Evolutionary conservation across 2,329 filamentous ascomycete species (phyloP), one percentile per base, ranked within the genome.

Genomic region (Aspergillus intermedius): DNA sequence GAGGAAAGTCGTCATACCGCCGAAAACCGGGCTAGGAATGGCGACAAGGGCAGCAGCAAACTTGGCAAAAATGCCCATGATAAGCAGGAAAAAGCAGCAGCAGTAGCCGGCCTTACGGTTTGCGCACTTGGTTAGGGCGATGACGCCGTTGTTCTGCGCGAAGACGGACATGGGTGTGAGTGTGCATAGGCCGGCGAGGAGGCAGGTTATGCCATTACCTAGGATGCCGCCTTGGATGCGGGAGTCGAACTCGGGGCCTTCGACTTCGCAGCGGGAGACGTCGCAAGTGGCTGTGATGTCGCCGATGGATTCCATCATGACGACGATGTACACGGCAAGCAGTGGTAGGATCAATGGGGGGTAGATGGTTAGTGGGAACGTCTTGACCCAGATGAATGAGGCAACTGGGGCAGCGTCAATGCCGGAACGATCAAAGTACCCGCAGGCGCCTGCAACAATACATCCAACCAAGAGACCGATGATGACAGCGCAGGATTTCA

Each of bases 41-140:
- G 82, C 74, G 0, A 85, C 81, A 4, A 87, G 76, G 0, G 84
- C 79, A 0, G 83, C 83, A 2, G 83, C 82, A 54, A 87, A 87
- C 59, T 87, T 87, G 47, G 82, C 78, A 60, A 87, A 86, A 45
- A 87, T 74, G 5, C 83, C 84, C 80, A 86, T 86, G 50, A 87
- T 61, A 28, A 87, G 67, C 17, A 87, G 72, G 72, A 84, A 86
- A 56, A 80, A 77, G 59, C 81, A 83, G 58, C 77, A 80, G 50
- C 77, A 81, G 67, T 83, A 86, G 0, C 83, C 83, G 3, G 84
- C 83, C 44, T 81, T 81, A 46, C 83, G 76, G 60, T 84, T 86
- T 1, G 83, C 83, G 56, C 83, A 87, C 22, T 82, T 77, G 0
- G 84, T 87, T 39, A 87, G 67, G 0, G 81, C 79, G 49, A 86